Conservation (phyloP, 176 grass and related monocot genomes). For the Oryza glumipatula region DNA sequence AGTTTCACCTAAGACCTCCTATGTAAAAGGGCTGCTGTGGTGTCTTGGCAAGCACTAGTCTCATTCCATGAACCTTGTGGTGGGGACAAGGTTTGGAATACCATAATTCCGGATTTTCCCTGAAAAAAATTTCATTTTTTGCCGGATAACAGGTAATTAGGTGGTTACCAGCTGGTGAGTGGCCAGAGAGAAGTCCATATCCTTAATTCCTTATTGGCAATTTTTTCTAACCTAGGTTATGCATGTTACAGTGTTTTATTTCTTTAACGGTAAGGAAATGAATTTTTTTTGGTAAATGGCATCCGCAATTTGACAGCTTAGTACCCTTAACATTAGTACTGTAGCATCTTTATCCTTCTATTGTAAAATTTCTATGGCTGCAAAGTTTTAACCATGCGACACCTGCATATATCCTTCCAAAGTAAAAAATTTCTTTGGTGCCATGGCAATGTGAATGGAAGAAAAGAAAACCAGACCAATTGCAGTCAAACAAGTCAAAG, state of each 20-base stretch:
- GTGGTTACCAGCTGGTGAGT: too few species aligned
- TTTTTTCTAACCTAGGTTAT: neutral
- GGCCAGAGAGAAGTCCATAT: too few species aligned
- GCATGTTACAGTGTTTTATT: neutral
- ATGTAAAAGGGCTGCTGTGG: neutral
- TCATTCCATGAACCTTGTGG: neutral
- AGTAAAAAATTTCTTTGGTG: neutral
- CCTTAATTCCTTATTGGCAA: too few species aligned
- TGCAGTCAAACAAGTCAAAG: neutral
- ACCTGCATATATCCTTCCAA: neutral
- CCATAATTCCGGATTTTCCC: neutral
- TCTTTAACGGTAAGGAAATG: neutral
- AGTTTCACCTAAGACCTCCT: neutral
- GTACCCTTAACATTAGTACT: neutral
- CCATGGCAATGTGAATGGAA: neutral
- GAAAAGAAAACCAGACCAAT: neutral
- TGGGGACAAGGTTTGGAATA: too few species aligned
- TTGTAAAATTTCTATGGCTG: slow-evolving; percentile 20
- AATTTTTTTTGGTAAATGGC: neutral
- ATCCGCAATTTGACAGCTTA: neutral
- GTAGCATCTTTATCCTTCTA: slow-evolving; percentile 20
- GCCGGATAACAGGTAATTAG: too few species aligned
- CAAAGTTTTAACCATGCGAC: slow-evolving; percentile 29
- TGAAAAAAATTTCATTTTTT: too few species aligned
- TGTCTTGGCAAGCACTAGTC: neutral